These are phyloP conservation scores for Yamadazyma atmosphaerica DNA, from an alignment of 1,139 yeast species.

Conservation along the genomic window DNA sequence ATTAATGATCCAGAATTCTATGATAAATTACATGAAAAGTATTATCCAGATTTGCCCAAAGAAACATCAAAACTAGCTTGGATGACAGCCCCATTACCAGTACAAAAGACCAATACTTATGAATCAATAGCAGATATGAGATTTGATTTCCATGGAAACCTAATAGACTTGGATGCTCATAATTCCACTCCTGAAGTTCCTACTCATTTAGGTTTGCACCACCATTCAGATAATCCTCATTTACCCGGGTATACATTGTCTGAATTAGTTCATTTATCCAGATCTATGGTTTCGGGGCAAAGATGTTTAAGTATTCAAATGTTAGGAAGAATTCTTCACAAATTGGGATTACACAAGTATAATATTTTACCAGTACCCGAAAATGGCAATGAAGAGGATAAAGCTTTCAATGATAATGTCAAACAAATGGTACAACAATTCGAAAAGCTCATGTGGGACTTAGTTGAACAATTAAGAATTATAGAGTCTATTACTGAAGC, in stretches of 20 bases:
- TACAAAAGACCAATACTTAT: constrained; percentile 45
- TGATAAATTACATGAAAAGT: constrained; percentile 77
- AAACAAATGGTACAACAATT: constrained; percentile 45
- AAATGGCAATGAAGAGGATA: constrained; percentile 28
- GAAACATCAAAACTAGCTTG: constrained; percentile 84
- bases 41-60: constrained; percentile 84
- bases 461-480: constrained; percentile 63
- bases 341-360: constrained; percentile 66
- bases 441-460: constrained; percentile 72
- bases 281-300: constrained; percentile 84
- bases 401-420: constrained; percentile 37
- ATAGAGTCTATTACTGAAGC: constrained; percentile 75
- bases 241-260: constrained; percentile 89
- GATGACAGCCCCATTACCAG: constrained; percentile 74
- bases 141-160: constrained; percentile 83
- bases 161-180: constrained; percentile 52
- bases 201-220: constrained; percentile 76
- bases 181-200: constrained; percentile 42
- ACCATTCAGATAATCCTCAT: constrained; percentile 85
- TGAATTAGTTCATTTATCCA: constrained; percentile 76
- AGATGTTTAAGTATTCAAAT: constrained; percentile 84
- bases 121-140: constrained; percentile 71
- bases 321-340: constrained; percentile 81
- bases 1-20: constrained; percentile 75
- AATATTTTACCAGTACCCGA: constrained; percentile 46